phyloP scores from a whole-genome alignment of 202 grass and related monocot species.

The Bolboschoenoplectus hybrid region DNA sequence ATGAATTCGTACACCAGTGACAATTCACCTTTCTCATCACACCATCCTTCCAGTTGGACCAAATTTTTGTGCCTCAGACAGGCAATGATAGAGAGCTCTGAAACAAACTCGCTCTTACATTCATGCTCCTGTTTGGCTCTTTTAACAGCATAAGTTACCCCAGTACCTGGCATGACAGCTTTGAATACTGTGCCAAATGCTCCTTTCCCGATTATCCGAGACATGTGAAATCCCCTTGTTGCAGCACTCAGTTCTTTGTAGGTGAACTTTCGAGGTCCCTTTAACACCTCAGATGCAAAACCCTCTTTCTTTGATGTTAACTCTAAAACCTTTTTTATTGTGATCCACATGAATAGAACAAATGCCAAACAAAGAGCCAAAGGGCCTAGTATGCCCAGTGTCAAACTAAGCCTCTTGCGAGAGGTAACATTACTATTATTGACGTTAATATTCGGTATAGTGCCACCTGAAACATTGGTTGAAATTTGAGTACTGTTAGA shows the following conservation, averaged over 20 bases:
- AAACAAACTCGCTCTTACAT: conserved; percentile 78
- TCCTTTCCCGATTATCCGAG: conserved; percentile 72
- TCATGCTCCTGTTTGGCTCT: conserved; percentile 78
- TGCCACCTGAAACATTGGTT: conserved; percentile 1
- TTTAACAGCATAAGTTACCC: conserved; percentile 61
- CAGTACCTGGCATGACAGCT: conserved; percentile 47
- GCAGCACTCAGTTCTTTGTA: conserved; percentile 75
- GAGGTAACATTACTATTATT: background rate
- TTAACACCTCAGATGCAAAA: conserved; percentile 54
- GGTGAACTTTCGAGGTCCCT: conserved; percentile 81
- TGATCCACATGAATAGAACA: conserved; percentile 63
- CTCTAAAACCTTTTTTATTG: conserved; percentile 53
- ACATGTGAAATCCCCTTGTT: conserved; percentile 70
- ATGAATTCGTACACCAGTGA: conserved; percentile 67
- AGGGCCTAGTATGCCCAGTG: conserved; percentile 60
- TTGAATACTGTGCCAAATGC: conserved; percentile 92
- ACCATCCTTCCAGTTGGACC: conserved; percentile 83
- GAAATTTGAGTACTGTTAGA: conserved; percentile 20
- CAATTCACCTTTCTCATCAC: conserved; percentile 76
- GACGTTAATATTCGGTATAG: conserved; percentile 36
- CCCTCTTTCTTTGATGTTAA: conserved; percentile 45
- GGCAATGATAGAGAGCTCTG: conserved; percentile 83
- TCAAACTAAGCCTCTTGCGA: conserved; percentile 51
- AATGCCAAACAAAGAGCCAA: conserved; percentile 53
- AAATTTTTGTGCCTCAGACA: conserved; percentile 93